phyloP scores from a whole-genome alignment of 148 eudicot genomes.

The Gaultheria prostrata region DNA sequence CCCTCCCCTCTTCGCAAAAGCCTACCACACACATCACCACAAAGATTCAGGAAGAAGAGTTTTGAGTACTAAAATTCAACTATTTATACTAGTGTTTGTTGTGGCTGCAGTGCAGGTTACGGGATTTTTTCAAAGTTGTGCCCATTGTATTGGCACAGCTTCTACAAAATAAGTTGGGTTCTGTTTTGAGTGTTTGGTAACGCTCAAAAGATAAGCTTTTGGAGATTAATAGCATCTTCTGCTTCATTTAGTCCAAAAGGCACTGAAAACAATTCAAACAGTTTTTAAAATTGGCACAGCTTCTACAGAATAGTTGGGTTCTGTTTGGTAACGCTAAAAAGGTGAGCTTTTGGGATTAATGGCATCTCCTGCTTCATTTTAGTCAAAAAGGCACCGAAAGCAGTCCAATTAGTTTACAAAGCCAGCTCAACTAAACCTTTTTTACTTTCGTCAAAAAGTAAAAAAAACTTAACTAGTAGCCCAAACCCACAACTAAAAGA shows the following conservation, averaged over 20 bases:
- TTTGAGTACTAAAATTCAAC: neutral
- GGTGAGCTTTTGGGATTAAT: neutral
- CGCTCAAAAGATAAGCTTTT: neutral
- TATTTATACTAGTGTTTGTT: neutral
- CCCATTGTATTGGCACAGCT: too few relatives aligned
- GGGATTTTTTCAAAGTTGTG: neutral
- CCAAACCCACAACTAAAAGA: neutral
- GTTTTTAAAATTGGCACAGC: neutral
- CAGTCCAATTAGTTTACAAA: neutral
- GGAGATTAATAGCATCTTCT: neutral
- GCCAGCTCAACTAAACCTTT: neutral
- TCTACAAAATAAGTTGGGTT: neutral
- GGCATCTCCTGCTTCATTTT: neutral
- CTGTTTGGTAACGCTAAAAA: neutral
- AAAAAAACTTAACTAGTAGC: neutral
- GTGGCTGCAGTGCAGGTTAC: neutral
- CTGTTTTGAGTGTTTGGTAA: neutral
- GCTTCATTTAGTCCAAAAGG: too few relatives aligned
- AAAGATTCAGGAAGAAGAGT: neutral
- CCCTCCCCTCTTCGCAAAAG: slow-evolving; percentile 64
- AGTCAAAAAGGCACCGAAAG: neutral
- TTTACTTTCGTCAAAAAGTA: neutral
- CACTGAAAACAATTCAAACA: too few relatives aligned
- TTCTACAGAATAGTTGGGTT: neutral
- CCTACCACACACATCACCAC: slow-evolving; percentile 35